phyloP scores from a whole-genome alignment of 2,329 filamentous ascomycete genomes.

The Diplodia mutila region DNA sequence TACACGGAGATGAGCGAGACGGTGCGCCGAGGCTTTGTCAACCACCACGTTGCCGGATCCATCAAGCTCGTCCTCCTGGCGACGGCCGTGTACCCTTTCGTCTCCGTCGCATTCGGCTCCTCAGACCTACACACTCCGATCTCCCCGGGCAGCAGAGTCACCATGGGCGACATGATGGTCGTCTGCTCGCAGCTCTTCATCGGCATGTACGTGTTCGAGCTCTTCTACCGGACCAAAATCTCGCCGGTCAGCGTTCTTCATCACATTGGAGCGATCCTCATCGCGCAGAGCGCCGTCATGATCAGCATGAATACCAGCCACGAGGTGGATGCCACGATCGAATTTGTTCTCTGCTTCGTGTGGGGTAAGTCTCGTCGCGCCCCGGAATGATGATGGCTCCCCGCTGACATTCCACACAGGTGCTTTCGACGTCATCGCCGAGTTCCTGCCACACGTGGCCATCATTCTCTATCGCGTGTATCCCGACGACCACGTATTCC shows the following conservation, averaged over 20 bases:
- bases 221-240: constrained; percentile 48
- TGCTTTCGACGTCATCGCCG: constrained; percentile 52
- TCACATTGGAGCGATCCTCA: constrained; percentile 47
- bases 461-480: constrained; percentile 52
- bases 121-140: constrained; percentile 42
- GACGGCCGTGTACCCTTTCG: constrained; percentile 48
- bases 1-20: constrained; percentile 44
- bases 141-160: constrained; percentile 37
- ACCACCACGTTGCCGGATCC: constrained; percentile 51
- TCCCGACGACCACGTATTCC: constrained; percentile 44
- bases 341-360: constrained; percentile 43
- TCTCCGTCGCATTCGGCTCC: constrained; percentile 43
- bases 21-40: constrained; percentile 49
- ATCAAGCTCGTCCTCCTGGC: constrained; percentile 49
- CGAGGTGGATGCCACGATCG: constrained; percentile 38
- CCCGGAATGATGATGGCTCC: neutral
- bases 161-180: constrained; percentile 47
- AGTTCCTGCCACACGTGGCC: constrained; percentile 52
- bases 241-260: constrained; percentile 49
- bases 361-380: constrained; percentile 44
- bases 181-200: constrained; percentile 48
- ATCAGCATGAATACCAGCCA: constrained; percentile 38
- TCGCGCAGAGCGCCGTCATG: constrained; percentile 49
- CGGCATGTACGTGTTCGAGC: constrained; percentile 53
- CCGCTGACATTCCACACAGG: constrained; percentile 35